phyloP scores from a whole-genome alignment of 1,284 basidiomycete genomes.

The Ganoderma leucocontextum region DNA sequence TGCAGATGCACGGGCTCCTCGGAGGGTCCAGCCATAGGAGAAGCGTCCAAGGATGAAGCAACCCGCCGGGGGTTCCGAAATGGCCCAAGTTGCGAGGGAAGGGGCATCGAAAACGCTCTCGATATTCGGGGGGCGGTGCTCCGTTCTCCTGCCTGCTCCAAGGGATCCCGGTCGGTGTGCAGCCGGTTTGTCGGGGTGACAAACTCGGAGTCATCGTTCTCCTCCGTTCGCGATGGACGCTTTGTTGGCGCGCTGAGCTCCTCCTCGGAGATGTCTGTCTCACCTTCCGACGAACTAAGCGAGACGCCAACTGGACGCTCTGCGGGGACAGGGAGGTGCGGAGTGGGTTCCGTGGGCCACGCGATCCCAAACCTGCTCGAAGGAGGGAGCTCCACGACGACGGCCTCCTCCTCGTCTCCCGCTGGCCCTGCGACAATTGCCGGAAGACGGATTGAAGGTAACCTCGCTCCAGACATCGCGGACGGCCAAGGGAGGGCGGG shows the following conservation, averaged over 20 bases:
- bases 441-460: slow-evolving; percentile 50
- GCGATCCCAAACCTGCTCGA: slow-evolving; percentile 59
- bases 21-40: slow-evolving; percentile 32
- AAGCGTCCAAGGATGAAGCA: slow-evolving; percentile 28
- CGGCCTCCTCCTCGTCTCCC: slow-evolving; percentile 41
- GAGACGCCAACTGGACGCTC: slow-evolving; percentile 45
- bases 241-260: slow-evolving; percentile 40
- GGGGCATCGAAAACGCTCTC: slow-evolving; percentile 76
- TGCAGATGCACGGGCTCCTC: slow-evolving; percentile 56
- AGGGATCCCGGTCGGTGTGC: slow-evolving; percentile 44
- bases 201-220: slow-evolving; percentile 42
- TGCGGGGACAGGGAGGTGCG: slow-evolving; percentile 43
- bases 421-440: slow-evolving; percentile 41
- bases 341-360: slow-evolving; percentile 54
- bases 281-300: slow-evolving; percentile 58
- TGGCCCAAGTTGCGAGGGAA: slow-evolving; percentile 72
- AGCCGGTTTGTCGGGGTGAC: slow-evolving; percentile 47
- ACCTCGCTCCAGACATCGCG: slow-evolving; percentile 42
- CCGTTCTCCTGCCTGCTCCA: slow-evolving; percentile 40
- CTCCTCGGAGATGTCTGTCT: slow-evolving; percentile 55
- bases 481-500: slow-evolving; percentile 24
- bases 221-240: slow-evolving; percentile 40
- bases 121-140: slow-evolving; percentile 60
- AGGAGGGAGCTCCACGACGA: slow-evolving; percentile 50
- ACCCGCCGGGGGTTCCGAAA: slow-evolving; percentile 69